Base-by-base conservation (phyloP, 805 yeast genomes). In the Barnettozyma wickerhamii region DNA sequence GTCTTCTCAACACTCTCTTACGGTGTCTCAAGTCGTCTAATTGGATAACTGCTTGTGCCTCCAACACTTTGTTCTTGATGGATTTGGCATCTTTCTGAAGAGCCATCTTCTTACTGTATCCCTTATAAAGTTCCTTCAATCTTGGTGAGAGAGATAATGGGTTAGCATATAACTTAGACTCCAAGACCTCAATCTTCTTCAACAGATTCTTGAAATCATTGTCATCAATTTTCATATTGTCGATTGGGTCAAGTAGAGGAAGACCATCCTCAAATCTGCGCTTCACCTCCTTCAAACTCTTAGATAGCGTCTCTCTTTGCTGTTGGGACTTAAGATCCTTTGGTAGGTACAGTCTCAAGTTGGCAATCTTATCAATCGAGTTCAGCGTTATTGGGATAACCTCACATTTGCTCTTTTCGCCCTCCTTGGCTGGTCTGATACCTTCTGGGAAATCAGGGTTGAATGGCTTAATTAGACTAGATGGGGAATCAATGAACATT, bases 21-120 rank as follows among this genome's bases (percentile, higher is more conserved):
- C 99, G 82, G 58, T 86, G 87, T 60, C 85, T 88, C 57, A 93
- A 72, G 61, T 93, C 98, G 59, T 93, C 98, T 56, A 93, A 69
- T 63, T 93, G 99, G 51, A 91, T 81, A 14, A 93, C 89, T 0
- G 97, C 84, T 58, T 86, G 89, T 0, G 96, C 93, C 45, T 88
- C 91, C 33, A 71, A 65, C 30, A 91, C 83, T 58, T 84, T 80
- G 20, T 72, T 74, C 51, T 79, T 78, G 29, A 84, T 60, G 5
- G 64, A 63, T 50, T 79, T 78, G 38, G 86, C 79, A 41, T 81
- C 73, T 12, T 68, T 68, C 42, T 74, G 76, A 31, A 88, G 55
- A 1, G 72, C 72, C 46, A 84, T 78, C 62, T 89, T 90, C 20
- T 69, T 63, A 13, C 77, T 64, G 57, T 82, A 95, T 48, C 77